Evolutionary conservation across 345 rosid species (phyloP).

Genomic region (Salix caprea): DNA sequence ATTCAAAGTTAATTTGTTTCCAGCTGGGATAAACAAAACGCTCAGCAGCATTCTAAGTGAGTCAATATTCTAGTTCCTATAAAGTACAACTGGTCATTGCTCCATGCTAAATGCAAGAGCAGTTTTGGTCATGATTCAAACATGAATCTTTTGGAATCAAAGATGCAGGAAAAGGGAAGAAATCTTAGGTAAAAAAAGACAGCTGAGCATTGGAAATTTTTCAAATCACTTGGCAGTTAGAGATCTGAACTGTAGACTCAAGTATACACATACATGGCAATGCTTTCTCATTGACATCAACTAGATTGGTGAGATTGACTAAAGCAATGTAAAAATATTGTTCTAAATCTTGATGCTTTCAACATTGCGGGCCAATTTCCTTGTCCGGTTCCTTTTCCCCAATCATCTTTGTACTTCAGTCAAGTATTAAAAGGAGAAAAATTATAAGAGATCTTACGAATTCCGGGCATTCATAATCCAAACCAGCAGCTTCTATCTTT

Average conservation of each 20-base stretch:
- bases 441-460: slow-evolving; percentile 52
- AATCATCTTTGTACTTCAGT: not conserved
- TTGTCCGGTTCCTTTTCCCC: not conserved
- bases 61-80: not conserved
- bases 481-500: slow-evolving; percentile 74
- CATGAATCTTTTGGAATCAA: not conserved
- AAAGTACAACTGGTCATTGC: not conserved
- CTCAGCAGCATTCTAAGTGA: not conserved
- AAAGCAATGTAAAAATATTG: not conserved
- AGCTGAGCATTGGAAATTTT: not conserved
- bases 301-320: not conserved
- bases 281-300: not conserved
- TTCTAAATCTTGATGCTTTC: not conserved
- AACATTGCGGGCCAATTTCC: not conserved
- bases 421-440: not conserved
- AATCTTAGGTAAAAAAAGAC: not conserved
- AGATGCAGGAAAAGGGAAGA: not conserved
- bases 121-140: not conserved
- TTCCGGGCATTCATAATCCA: slow-evolving; percentile 81
- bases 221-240: not conserved
- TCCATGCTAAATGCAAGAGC: not conserved
- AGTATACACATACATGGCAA: not conserved
- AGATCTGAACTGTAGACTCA: not conserved
- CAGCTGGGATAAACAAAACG: too few species aligned
- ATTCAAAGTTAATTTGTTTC: not conserved